A percentile compares a stretch with the other conserved stretches of the same genome.
phyloP scores from a whole-genome alignment of 176 grass and related monocot genomes.

The Zea luxurians region DNA sequence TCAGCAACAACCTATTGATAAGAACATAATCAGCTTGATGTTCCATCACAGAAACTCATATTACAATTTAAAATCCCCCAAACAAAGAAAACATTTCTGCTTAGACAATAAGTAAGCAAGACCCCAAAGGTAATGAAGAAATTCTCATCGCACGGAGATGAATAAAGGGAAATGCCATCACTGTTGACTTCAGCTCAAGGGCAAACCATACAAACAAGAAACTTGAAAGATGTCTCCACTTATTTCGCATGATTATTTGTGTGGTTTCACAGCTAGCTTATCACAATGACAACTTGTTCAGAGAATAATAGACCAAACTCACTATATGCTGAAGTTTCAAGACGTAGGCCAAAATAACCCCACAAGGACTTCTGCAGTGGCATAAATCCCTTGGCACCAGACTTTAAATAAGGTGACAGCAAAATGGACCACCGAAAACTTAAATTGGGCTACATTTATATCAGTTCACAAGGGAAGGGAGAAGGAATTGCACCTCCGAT shows the following conservation, averaged over 20 bases:
- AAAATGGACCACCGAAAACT: slow-evolving; percentile 48
- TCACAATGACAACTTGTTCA: slow-evolving; percentile 38
- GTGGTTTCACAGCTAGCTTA: slow-evolving; percentile 45
- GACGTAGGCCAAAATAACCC: slow-evolving; percentile 41
- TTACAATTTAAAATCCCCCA: slow-evolving; percentile 6
- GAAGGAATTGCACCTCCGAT: slow-evolving; percentile 56
- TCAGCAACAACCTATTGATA: slow-evolving; percentile 55
- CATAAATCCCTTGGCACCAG: slow-evolving; percentile 33
- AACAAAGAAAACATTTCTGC: slow-evolving; percentile 25
- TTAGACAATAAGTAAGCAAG: slow-evolving; percentile 16
- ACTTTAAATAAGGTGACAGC: slow-evolving; percentile 43
- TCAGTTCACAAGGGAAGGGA: slow-evolving; percentile 30
- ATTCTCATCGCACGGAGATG: neutral
- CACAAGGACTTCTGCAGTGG: slow-evolving; percentile 43
- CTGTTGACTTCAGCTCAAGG: slow-evolving; percentile 14
- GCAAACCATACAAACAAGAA: slow-evolving; percentile 24
- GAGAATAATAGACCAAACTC: slow-evolving; percentile 42
- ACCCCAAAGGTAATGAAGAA: neutral
- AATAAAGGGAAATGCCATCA: neutral
- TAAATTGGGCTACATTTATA: slow-evolving; percentile 38
- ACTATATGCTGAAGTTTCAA: slow-evolving; percentile 46
- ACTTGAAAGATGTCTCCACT: neutral
- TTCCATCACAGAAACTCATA: slow-evolving; percentile 2
- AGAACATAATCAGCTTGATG: slow-evolving; percentile 31
- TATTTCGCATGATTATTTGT: slow-evolving; percentile 25